These are phyloP conservation scores for Candida maesae DNA, from an alignment of 805 yeast species.

Conservation along the genomic window DNA sequence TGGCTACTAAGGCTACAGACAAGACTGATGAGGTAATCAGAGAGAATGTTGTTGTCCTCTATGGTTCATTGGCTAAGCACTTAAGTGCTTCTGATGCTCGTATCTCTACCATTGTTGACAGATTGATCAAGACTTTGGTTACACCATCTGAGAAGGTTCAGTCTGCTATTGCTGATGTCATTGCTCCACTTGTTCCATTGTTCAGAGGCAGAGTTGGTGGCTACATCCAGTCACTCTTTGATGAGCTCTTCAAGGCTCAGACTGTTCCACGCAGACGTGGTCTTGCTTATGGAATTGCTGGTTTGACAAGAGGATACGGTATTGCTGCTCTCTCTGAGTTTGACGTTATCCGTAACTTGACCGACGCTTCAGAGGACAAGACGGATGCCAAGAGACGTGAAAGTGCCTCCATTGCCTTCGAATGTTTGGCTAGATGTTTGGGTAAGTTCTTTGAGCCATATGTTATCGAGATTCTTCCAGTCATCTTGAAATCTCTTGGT, in stretches of 20 bases:
- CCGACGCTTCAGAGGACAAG: constrained; percentile 85
- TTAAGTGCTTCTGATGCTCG: constrained; percentile 64
- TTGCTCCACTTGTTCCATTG: constrained; percentile 73
- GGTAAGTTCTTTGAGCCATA: constrained; percentile 90
- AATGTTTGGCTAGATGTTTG: constrained; percentile 72
- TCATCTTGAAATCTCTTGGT: constrained; percentile 76
- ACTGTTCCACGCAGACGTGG: constrained; percentile 62
- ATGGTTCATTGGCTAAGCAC: constrained; percentile 90
- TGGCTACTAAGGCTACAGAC: constrained; percentile 46
- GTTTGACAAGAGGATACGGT: constrained; percentile 88
- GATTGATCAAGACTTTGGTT: constrained; percentile 69
- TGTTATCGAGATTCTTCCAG: constrained; percentile 82
- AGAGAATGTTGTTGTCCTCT: constrained; percentile 79
- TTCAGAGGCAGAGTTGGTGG: constrained; percentile 47
- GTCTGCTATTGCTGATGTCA: constrained; percentile 77
- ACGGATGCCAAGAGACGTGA: constrained; percentile 72
- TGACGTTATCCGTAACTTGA: constrained; percentile 70
- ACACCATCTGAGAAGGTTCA: constrained; percentile 92
- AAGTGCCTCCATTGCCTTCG: constrained; percentile 83
- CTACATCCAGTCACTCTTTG: constrained; percentile 57
- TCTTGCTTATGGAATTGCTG: constrained; percentile 95
- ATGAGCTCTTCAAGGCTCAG: constrained; percentile 52
- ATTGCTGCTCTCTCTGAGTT: constrained; percentile 68
- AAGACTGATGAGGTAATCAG: constrained; percentile 57
- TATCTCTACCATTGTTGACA: constrained; percentile 58